These are phyloP conservation scores for Hibiscus syriacus DNA, from an alignment of 345 rosid species.

Conservation along the genomic window DNA sequence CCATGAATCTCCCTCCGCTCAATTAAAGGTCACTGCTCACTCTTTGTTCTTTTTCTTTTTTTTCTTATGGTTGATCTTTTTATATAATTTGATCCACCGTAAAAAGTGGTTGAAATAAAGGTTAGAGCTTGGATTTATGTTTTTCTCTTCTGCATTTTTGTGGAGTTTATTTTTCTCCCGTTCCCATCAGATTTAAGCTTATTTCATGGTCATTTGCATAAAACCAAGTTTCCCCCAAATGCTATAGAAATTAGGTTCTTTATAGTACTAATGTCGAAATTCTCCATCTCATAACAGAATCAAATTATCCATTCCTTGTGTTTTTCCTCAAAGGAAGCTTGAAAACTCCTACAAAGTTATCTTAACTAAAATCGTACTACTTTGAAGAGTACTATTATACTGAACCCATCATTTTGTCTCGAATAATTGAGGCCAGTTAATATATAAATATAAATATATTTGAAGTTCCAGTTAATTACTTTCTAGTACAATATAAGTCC, in stretches of 20 bases:
- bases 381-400: background rate
- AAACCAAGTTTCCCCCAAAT: too few relatives aligned
- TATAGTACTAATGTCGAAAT: too few relatives aligned
- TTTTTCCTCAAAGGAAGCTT: too few relatives aligned
- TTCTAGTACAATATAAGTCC: background rate
- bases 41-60: background rate
- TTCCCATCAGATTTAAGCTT: background rate
- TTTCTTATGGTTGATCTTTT: background rate
- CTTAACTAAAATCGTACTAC: too few relatives aligned
- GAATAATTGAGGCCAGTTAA: background rate
- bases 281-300: background rate
- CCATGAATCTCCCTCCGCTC: conserved; percentile 21
- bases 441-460: too few relatives aligned
- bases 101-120: background rate
- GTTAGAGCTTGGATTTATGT: background rate
- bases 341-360: too few relatives aligned
- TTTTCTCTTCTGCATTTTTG: background rate
- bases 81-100: too few relatives aligned
- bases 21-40: conserved; percentile 17
- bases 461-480: too few relatives aligned
- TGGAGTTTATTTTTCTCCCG: background rate
- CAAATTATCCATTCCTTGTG: background rate
- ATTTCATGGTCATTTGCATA: too few relatives aligned
- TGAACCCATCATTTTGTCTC: background rate
- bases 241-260: too few relatives aligned